phyloP scores from a whole-genome alignment of 257 asterid genomes.

The Buddleja alternifolia region DNA sequence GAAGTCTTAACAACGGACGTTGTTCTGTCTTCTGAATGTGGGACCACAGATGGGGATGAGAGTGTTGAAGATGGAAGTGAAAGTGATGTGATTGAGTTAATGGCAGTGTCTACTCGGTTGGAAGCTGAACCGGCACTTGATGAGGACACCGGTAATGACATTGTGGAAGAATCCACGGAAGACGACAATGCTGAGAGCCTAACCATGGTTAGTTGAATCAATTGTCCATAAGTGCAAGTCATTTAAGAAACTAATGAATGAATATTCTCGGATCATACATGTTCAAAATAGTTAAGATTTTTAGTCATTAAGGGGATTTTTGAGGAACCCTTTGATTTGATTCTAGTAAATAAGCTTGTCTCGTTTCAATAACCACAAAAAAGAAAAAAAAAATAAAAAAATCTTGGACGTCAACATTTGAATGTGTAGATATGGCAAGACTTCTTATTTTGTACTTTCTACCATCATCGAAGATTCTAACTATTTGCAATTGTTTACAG shows the following conservation, averaged over 20 bases:
- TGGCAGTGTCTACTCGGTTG: slow-evolving; percentile 33
- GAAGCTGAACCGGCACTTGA: slow-evolving; percentile 44
- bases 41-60: slow-evolving; percentile 6
- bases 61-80: slow-evolving; percentile 36
- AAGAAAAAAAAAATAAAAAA: too few relatives aligned
- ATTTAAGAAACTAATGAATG: too few relatives aligned
- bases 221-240: too few relatives aligned
- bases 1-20: slow-evolving; percentile 37
- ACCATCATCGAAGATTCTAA: slow-evolving; percentile 23
- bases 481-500: slow-evolving; percentile 30
- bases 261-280: too few relatives aligned
- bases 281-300: too few relatives aligned
- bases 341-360: too few relatives aligned
- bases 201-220: slow-evolving; percentile 46
- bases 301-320: too few relatives aligned
- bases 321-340: too few relatives aligned
- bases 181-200: slow-evolving; percentile 36
- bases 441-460: not conserved
- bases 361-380: too few relatives aligned
- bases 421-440: too few relatives aligned
- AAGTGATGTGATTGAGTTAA: slow-evolving; percentile 21
- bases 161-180: slow-evolving; percentile 32
- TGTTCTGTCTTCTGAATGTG: slow-evolving; percentile 30
- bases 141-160: too few relatives aligned
- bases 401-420: too few relatives aligned